Conservation (phyloP, 257 asterid species). For the Solanum raphanifolium region DNA sequence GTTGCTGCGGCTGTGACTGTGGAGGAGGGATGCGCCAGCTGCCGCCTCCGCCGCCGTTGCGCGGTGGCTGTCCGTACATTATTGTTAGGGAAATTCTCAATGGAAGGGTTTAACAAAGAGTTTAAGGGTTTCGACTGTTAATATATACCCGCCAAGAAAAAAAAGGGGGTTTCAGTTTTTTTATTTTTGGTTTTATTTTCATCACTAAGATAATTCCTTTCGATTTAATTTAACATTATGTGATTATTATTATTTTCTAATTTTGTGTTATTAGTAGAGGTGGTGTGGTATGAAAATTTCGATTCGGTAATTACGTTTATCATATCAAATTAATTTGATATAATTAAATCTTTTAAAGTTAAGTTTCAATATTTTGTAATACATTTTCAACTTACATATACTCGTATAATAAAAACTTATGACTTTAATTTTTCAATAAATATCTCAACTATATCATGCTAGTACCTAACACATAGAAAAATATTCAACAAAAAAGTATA, state of each 20-base stretch:
- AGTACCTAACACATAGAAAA: neutral
- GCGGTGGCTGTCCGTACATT: slow-evolving; percentile 21
- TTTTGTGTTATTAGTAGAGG: neutral
- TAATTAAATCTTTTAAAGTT: neutral
- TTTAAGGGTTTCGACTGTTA: neutral
- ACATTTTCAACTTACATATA: neutral
- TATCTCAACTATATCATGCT: neutral
- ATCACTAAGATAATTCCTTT: neutral
- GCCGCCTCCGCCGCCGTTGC: slow-evolving; percentile 9
- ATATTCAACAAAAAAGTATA: too few species aligned
- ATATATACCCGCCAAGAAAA: neutral
- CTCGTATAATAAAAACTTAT: neutral
- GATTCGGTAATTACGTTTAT: neutral
- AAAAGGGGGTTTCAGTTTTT: neutral
- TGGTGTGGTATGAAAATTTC: neutral
- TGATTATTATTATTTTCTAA: neutral
- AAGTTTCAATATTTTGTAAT: neutral
- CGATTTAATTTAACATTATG: neutral
- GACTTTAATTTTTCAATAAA: neutral
- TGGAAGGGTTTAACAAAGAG: neutral
- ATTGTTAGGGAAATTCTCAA: neutral
- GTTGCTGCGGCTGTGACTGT: slow-evolving; percentile 16
- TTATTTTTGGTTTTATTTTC: neutral
- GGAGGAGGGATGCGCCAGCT: slow-evolving; percentile 7
- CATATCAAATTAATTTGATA: neutral